A percentile compares a stretch with the other conserved stretches of the same genome.
phyloP scores from a whole-genome alignment of 2,329 filamentous ascomycete genomes.

The Pseudogymnoascus sp. region DNA sequence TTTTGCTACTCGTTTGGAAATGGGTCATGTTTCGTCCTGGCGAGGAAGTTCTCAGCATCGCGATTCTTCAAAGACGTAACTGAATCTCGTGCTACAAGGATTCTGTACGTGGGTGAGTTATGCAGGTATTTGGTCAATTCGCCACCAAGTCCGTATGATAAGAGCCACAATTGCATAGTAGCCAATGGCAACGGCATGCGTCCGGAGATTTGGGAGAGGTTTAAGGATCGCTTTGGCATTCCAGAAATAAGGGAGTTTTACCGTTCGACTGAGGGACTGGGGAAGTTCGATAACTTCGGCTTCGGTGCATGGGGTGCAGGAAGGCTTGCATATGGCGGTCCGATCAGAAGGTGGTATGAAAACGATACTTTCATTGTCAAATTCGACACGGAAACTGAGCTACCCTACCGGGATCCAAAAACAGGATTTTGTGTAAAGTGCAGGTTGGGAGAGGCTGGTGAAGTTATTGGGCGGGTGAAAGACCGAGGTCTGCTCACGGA shows the following conservation, averaged over 20 bases:
- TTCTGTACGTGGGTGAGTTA: slow-evolving; percentile 44
- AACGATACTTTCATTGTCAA: slow-evolving; percentile 38
- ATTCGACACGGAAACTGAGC: slow-evolving; percentile 34
- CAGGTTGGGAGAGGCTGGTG: slow-evolving; percentile 36
- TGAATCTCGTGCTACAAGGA: slow-evolving; percentile 37
- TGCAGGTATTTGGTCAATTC: slow-evolving; percentile 43
- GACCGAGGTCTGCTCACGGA: slow-evolving; percentile 35
- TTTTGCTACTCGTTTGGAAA: slow-evolving; percentile 37
- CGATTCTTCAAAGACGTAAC: slow-evolving; percentile 41
- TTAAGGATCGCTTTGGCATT: slow-evolving; percentile 38
- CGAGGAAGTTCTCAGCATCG: slow-evolving; percentile 41
- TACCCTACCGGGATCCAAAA: slow-evolving; percentile 37
- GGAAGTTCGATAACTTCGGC: slow-evolving; percentile 40
- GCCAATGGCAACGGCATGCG: slow-evolving; percentile 44
- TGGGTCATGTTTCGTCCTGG: slow-evolving; percentile 37
- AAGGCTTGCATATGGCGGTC: slow-evolving; percentile 39
- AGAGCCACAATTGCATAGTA: slow-evolving; percentile 38
- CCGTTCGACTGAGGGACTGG: slow-evolving; percentile 41
- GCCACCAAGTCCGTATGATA: slow-evolving; percentile 40
- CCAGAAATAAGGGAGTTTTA: slow-evolving; percentile 44
- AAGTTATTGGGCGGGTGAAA: slow-evolving; percentile 40
- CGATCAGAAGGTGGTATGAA: slow-evolving; percentile 36
- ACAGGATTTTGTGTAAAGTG: slow-evolving; percentile 39
- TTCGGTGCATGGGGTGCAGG: slow-evolving; percentile 37
- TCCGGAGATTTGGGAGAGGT: slow-evolving; percentile 43